Percentiles rank a stretch among this genome's conserved stretches.
These are phyloP conservation scores for Acer campestre DNA, from an alignment of 345 rosid species.

Conservation along the genomic window DNA sequence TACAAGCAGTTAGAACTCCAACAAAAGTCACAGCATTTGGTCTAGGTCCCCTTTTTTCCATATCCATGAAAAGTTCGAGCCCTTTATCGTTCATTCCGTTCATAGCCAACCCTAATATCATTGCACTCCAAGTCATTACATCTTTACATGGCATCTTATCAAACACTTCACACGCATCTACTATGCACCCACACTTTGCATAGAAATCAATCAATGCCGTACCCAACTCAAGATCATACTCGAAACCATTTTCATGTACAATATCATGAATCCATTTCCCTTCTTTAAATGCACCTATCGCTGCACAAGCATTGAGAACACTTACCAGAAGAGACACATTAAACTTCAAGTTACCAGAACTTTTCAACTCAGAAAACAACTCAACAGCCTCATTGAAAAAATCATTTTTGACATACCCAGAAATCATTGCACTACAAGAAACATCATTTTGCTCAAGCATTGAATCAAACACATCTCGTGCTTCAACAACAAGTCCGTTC, in stretches of 20 bases:
- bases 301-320: no score
- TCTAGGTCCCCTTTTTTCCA: slow-evolving; percentile 35
- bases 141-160: slow-evolving; percentile 32
- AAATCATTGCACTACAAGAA: no score
- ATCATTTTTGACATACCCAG: no score
- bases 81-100: slow-evolving; percentile 36
- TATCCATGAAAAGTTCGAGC: slow-evolving; percentile 23
- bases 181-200: slow-evolving; percentile 31
- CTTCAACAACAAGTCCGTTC: no score
- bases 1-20: no score
- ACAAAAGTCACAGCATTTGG: slow-evolving; percentile 22
- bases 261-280: slow-evolving; percentile 8
- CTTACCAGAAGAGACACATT: no score
- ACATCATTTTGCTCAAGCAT: no score
- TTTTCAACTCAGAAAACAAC: no score
- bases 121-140: slow-evolving; percentile 38
- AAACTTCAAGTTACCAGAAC: no score
- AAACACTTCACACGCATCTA: slow-evolving; percentile 29
- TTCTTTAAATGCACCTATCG: no score
- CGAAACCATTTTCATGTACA: slow-evolving; percentile 23
- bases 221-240: slow-evolving; percentile 27
- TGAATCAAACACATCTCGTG: no score
- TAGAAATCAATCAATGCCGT: slow-evolving; percentile 37
- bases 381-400: no score
- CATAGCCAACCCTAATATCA: slow-evolving; percentile 35